These are phyloP conservation scores for Cyberlindnera sargentensis DNA, from an alignment of 805 yeast genomes.

Conservation along the genomic window DNA sequence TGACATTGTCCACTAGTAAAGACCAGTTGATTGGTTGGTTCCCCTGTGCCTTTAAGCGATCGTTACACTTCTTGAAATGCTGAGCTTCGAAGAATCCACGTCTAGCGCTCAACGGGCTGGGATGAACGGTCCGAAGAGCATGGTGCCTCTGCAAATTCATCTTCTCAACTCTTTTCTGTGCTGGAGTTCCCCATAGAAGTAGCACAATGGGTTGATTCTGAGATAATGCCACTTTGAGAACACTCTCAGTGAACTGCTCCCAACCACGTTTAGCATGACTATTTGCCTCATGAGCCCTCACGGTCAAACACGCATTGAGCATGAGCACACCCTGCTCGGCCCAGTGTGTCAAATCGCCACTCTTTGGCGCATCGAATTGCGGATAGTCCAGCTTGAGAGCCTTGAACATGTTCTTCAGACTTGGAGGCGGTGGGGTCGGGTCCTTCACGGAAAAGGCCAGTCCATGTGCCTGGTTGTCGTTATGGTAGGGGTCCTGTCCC, in stretches of 20 bases:
- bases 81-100: constrained; percentile 75
- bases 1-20: background rate
- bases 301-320: constrained; percentile 85
- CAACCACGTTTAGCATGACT: constrained; percentile 90
- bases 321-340: constrained; percentile 80
- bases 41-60: constrained; percentile 51
- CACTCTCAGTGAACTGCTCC: constrained; percentile 82
- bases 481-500: constrained; percentile 98
- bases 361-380: constrained; percentile 46
- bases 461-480: constrained; percentile 91
- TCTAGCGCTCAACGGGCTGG: constrained; percentile 89
- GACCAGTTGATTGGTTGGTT: constrained; percentile 63
- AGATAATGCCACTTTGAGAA: constrained; percentile 51
- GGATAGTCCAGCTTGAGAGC: constrained; percentile 69
- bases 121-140: constrained; percentile 77
- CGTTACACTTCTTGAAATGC: constrained; percentile 71
- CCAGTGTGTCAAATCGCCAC: constrained; percentile 70
- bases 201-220: constrained; percentile 23
- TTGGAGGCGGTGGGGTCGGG: constrained; percentile 84
- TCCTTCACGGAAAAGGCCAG: constrained; percentile 86
- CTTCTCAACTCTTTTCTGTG: constrained; percentile 30
- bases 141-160: constrained; percentile 25
- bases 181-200: constrained; percentile 36
- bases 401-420: constrained; percentile 80
- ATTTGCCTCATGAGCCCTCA: constrained; percentile 87